These are phyloP conservation scores for Colletotrichum euphorbiae DNA, from an alignment of 2,329 filamentous ascomycete genomes.

Conservation along the genomic window DNA sequence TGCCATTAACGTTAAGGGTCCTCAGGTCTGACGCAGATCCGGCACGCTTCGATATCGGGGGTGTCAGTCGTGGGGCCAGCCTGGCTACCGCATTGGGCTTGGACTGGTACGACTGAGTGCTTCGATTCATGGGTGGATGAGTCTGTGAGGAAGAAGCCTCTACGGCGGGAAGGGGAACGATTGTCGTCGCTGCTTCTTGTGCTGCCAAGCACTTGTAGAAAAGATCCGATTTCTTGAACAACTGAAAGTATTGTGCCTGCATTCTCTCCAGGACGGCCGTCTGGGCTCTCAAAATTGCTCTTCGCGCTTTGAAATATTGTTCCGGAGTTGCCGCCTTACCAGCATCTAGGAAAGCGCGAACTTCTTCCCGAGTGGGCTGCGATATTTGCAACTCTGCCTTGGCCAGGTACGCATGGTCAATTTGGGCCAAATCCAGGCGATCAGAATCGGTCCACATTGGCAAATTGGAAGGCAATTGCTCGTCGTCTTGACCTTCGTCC, in stretches of 20 bases:
- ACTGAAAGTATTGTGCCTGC: slow-evolving; percentile 81
- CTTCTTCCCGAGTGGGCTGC: slow-evolving; percentile 73
- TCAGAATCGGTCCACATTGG: slow-evolving; percentile 85
- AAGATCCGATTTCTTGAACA: slow-evolving; percentile 91
- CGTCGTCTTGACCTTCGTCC: slow-evolving; percentile 79
- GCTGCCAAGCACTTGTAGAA: slow-evolving; percentile 97
- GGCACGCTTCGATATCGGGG: slow-evolving; percentile 54
- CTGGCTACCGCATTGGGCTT: slow-evolving; percentile 60
- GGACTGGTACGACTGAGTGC: slow-evolving; percentile 53
- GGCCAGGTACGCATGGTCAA: slow-evolving; percentile 88
- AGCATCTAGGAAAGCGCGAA: slow-evolving; percentile 82
- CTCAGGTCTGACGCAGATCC: slow-evolving; percentile 63
- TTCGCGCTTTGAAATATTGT: slow-evolving; percentile 86
- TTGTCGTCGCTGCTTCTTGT: slow-evolving; percentile 72
- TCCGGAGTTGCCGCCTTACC: slow-evolving; percentile 80
- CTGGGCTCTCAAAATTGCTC: slow-evolving; percentile 84
- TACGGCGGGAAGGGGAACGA: slow-evolving; percentile 14
- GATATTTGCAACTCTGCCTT: slow-evolving; percentile 85
- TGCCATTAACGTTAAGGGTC: slow-evolving; percentile 51
- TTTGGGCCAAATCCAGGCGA: slow-evolving; percentile 87
- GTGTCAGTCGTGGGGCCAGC: slow-evolving; percentile 57
- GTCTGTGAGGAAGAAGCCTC: slow-evolving; percentile 19
- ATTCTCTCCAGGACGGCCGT: slow-evolving; percentile 86
- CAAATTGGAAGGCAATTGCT: slow-evolving; percentile 69
- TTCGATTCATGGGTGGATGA: slow-evolving; percentile 33